Conservation (phyloP, 139 green algal genomes). For the Nannochloris sp. region DNA sequence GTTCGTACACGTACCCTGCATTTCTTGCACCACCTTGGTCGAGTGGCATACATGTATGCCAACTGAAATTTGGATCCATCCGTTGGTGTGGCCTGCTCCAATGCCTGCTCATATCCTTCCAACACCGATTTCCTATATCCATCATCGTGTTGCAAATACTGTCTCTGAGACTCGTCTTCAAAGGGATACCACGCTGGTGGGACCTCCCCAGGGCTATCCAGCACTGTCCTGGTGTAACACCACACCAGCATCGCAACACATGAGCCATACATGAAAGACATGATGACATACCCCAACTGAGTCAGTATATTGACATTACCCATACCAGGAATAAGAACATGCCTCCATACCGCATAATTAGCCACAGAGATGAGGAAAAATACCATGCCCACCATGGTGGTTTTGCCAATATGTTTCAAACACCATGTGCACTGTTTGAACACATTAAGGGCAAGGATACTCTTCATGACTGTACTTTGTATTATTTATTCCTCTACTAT, state of each 20-base stretch:
- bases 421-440: background rate
- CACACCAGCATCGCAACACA: conserved; percentile 77
- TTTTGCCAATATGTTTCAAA: conserved; percentile 13
- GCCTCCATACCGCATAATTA: background rate
- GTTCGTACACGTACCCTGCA: conserved; percentile 16
- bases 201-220: conserved; percentile 69
- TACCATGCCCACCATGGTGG: background rate
- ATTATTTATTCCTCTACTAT: too few species aligned
- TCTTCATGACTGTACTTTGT: too few species aligned
- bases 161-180: conserved; percentile 43
- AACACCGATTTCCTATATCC: conserved; percentile 4
- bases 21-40: conserved; percentile 43
- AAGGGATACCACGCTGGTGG: conserved; percentile 83
- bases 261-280: conserved; percentile 7
- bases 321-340: background rate
- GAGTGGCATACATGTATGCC: conserved; percentile 8
- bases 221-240: conserved; percentile 82
- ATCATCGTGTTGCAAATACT: background rate
- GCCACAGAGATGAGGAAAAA: background rate
- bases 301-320: background rate
- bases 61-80: background rate
- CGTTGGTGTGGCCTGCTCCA: background rate
- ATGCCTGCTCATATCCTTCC: background rate
- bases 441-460: too few species aligned
- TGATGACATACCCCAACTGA: background rate